phyloP scores from a whole-genome alignment of 352 stramenopile genomes.

The Pythium sp. region DNA sequence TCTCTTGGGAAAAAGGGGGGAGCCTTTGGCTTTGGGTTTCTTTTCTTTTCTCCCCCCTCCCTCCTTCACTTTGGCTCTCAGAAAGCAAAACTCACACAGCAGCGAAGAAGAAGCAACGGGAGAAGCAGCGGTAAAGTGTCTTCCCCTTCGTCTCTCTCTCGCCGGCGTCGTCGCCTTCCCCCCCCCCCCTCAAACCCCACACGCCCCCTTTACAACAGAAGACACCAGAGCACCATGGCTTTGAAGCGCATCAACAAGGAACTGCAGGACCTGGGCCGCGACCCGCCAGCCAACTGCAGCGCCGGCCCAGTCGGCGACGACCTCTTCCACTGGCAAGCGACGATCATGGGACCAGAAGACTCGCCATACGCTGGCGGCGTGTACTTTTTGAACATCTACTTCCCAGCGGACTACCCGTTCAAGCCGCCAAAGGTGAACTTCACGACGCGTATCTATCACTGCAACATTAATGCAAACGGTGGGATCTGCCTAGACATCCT shows the following conservation, averaged over 20 bases:
- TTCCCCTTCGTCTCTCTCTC: neutral
- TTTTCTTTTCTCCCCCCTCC: constrained; percentile 26
- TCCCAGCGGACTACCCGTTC: constrained; percentile 99
- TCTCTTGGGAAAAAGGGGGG: neutral
- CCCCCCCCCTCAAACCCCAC: neutral
- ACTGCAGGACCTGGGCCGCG: constrained; percentile 91
- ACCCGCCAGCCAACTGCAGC: constrained; percentile 98
- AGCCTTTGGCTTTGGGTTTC: neutral
- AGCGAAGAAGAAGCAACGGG: constrained; percentile 24
- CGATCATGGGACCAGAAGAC: constrained; percentile 98
- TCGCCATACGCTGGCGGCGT: constrained; percentile 97
- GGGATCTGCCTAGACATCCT: constrained; percentile 99
- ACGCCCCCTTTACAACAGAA: neutral
- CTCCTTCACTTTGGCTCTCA: constrained; percentile 20
- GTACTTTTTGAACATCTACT: constrained; percentile 99
- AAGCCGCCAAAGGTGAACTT: constrained; percentile 99
- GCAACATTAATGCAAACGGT: constrained; percentile 99
- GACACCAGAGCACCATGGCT: constrained; percentile 57
- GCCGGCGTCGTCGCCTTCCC: neutral
- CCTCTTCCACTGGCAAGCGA: constrained; percentile 97
- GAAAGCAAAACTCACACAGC: constrained; percentile 35
- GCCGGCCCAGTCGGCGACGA: constrained; percentile 97
- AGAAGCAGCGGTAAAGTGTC: constrained; percentile 19
- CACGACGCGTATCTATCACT: constrained; percentile 99
- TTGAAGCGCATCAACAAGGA: constrained; percentile 97